A percentile compares a stretch with the other conserved stretches of the same genome.
phyloP scores from a whole-genome alignment of 192 early-diverging fungal genomes.

The Entomortierella beljakovae region DNA sequence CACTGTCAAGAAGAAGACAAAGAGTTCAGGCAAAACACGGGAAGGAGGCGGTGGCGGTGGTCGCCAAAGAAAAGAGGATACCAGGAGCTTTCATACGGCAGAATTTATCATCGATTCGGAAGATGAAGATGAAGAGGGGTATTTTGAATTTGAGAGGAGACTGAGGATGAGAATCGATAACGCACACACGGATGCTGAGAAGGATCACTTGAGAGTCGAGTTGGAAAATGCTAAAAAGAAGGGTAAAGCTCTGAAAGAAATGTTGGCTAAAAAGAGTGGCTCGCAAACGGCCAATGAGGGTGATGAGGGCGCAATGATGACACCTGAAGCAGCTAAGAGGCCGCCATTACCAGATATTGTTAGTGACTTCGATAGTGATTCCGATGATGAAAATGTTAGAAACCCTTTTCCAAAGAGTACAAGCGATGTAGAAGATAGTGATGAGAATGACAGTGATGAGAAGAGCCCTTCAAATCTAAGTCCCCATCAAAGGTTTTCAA shows the following conservation, averaged over 20 bases:
- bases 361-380: constrained; percentile 5
- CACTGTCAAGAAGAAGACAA: constrained; percentile 2
- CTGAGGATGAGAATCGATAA: constrained; percentile 6
- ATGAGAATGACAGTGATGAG: neutral
- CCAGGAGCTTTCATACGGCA: constrained; percentile 37
- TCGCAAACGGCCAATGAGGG: neutral
- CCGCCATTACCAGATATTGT: neutral
- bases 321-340: neutral
- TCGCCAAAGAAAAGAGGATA: constrained; percentile 19
- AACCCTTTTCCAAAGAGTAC: neutral
- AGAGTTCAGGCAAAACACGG: constrained; percentile 11
- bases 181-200: constrained; percentile 18
- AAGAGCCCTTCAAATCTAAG: neutral
- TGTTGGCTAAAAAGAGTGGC: neutral
- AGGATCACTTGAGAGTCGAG: constrained; percentile 16
- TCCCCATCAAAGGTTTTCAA: constrained; percentile 1
- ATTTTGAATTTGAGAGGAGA: constrained; percentile 50
- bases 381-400: neutral
- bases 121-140: constrained; percentile 57
- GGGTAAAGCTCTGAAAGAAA: constrained; percentile 5
- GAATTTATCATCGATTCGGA: constrained; percentile 65
- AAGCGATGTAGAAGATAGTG: neutral
- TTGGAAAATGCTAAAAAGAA: constrained; percentile 15
- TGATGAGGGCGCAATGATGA: neutral
- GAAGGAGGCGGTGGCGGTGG: neutral